Percentiles rank a stretch among this genome's conserved stretches.
Conservation (phyloP, 768 basidiomycete genomes). For the Mycena galopus region DNA sequence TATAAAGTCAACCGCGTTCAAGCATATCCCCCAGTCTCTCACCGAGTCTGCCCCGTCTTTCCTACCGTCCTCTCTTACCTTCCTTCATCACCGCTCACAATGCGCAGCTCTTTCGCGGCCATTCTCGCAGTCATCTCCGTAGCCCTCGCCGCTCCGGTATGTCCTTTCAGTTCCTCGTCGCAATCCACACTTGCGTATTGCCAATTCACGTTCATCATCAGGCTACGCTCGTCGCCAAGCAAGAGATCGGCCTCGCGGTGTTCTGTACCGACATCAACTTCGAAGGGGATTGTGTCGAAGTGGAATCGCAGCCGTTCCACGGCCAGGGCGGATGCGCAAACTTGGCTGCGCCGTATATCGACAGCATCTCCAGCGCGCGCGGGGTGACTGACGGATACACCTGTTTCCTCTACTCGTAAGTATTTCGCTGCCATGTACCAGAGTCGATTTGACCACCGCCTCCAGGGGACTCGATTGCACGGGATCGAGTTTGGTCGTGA, state of each 20-base stretch:
- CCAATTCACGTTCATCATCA: too few relatives aligned
- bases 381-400: not conserved
- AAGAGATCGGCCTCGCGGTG: not conserved
- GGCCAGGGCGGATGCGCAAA: not conserved
- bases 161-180: not conserved
- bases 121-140: too few relatives aligned
- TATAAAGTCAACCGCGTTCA: too few relatives aligned
- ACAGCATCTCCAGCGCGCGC: not conserved
- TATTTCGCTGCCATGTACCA: too few relatives aligned
- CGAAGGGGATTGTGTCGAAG: not conserved
- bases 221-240: not conserved
- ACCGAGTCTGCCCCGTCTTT: not conserved
- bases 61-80: not conserved
- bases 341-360: not conserved
- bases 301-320: not conserved
- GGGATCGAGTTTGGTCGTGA: not conserved
- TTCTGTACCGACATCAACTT: slow-evolving; percentile 1
- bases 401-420: too few relatives aligned
- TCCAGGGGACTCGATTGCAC: not conserved
- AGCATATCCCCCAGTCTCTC: not conserved
- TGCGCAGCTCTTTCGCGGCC: too few relatives aligned
- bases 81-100: not conserved
- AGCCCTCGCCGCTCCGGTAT: too few relatives aligned
- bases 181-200: not conserved
- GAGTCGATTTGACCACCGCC: not conserved